A percentile compares a stretch with the other conserved stretches of the same genome.
These are phyloP conservation scores for Penicillium carneum DNA, from an alignment of 2,329 filamentous ascomycete genomes.

Conservation along the genomic window DNA sequence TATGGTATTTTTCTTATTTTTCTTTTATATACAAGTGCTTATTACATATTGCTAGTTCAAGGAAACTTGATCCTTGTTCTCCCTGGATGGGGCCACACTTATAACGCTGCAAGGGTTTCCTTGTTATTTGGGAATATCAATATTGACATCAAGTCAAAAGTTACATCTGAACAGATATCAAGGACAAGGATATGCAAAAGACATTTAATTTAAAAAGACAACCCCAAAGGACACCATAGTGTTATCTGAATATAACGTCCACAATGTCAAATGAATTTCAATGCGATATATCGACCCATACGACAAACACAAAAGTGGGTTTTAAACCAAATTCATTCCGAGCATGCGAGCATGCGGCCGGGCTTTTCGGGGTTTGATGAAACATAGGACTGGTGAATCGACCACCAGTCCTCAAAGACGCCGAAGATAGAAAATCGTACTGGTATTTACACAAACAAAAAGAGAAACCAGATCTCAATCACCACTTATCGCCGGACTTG, in stretches of 20 bases:
- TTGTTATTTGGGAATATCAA: background rate
- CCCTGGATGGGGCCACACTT: background rate
- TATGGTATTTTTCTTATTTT: background rate
- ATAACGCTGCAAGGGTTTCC: conserved; percentile 12
- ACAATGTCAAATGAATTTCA: background rate
- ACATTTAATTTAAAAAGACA: background rate
- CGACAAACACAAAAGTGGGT: background rate
- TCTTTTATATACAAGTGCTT: background rate
- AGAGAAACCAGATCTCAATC: conserved; percentile 36
- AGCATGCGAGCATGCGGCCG: conserved; percentile 20
- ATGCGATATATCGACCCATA: background rate
- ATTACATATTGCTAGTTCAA: background rate
- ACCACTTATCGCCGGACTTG: conserved; percentile 49
- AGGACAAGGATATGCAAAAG: background rate
- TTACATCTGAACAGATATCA: background rate
- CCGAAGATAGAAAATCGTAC: conserved; percentile 44
- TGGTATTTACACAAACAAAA: conserved; percentile 52
- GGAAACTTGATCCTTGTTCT: conserved; percentile 7
- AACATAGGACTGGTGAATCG: conserved; percentile 28
- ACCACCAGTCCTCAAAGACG: conserved; percentile 41
- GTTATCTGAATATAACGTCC: background rate
- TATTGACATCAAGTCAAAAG: background rate
- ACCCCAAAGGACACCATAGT: background rate
- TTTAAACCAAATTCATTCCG: conserved; percentile 23
- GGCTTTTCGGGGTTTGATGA: conserved; percentile 28